phyloP scores from a whole-genome alignment of 495 filamentous ascomycete species.

The Aspergillus homomorphus region DNA sequence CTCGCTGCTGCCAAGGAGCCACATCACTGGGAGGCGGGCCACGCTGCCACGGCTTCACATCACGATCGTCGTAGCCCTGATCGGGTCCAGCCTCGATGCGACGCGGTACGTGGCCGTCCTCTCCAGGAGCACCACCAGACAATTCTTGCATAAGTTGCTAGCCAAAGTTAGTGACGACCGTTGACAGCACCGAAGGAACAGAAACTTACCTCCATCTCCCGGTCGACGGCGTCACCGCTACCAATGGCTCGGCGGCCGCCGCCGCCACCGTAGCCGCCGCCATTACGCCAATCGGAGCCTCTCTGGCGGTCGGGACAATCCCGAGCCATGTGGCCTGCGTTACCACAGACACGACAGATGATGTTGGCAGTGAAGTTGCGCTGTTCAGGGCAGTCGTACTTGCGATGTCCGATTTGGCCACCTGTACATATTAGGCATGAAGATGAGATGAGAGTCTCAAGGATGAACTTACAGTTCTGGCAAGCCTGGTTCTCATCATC shows the following conservation, averaged over 20 bases:
- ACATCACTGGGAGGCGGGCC: slow-evolving; percentile 71
- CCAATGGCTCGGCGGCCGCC: slow-evolving; percentile 62
- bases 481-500: slow-evolving; percentile 99
- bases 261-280: slow-evolving; percentile 44
- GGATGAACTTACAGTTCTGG: slow-evolving; percentile 77
- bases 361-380: slow-evolving; percentile 98
- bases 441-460: background rate
- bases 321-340: slow-evolving; percentile 87
- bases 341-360: slow-evolving; percentile 97
- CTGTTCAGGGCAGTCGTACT: slow-evolving; percentile 97
- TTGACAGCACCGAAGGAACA: background rate
- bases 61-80: slow-evolving; percentile 52
- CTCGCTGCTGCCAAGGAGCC: slow-evolving; percentile 69
- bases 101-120: slow-evolving; percentile 63
- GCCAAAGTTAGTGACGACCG: slow-evolving; percentile 31
- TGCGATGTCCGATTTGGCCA: slow-evolving; percentile 97
- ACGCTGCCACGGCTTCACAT: slow-evolving; percentile 86
- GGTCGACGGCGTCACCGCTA: slow-evolving; percentile 80
- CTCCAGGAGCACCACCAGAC: slow-evolving; percentile 66
- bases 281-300: slow-evolving; percentile 88
- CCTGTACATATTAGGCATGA: slow-evolving; percentile 37
- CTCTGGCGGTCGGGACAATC: slow-evolving; percentile 92
- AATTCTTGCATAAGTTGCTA: slow-evolving; percentile 98
- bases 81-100: slow-evolving; percentile 84
- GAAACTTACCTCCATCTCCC: slow-evolving; percentile 83